These are phyloP conservation scores for Populus tremula DNA, from an alignment of 345 rosid species.

Conservation along the genomic window DNA sequence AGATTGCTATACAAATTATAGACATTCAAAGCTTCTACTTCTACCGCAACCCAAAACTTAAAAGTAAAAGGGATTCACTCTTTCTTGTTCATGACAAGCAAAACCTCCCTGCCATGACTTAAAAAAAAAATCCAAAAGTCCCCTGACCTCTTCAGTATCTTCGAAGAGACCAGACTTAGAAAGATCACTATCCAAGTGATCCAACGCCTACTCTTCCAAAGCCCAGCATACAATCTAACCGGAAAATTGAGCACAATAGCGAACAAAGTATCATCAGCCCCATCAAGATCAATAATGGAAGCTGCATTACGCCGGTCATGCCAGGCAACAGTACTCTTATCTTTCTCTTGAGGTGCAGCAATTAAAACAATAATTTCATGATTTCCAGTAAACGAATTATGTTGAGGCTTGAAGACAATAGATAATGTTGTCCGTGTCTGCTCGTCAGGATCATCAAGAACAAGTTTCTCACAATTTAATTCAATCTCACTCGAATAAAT, in stretches of 20 bases:
- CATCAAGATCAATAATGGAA: conserved; percentile 55
- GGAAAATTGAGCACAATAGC: conserved; percentile 78
- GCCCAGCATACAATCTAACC: conserved; percentile 61
- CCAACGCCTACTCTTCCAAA: conserved; percentile 94
- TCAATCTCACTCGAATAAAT: conserved; percentile 53
- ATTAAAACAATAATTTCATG: conserved; percentile 82
- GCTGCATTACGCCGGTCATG: conserved; percentile 70
- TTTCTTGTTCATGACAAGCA: conserved; percentile 52
- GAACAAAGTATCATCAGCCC: conserved; percentile 36
- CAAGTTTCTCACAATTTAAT: conserved; percentile 59
- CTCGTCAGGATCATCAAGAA: conserved; percentile 52
- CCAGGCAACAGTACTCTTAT: conserved; percentile 59
- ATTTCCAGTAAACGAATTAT: conserved; percentile 73
- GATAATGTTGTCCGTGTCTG: conserved; percentile 70
- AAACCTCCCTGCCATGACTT: conserved; percentile 55
- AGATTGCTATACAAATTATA: not conserved
- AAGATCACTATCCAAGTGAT: conserved; percentile 83
- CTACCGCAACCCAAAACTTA: not conserved
- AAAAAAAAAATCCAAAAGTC: conserved; percentile 53
- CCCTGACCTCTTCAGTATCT: conserved; percentile 44
- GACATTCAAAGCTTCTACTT: not conserved
- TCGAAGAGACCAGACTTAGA: conserved; percentile 39
- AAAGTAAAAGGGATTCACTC: not conserved
- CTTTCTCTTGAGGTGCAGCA: conserved; percentile 63
- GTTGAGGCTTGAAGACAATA: conserved; percentile 71